Evolutionary conservation across 2,329 filamentous ascomycete genomes (phyloP).

Genomic region (Penicillium sp.): DNA sequence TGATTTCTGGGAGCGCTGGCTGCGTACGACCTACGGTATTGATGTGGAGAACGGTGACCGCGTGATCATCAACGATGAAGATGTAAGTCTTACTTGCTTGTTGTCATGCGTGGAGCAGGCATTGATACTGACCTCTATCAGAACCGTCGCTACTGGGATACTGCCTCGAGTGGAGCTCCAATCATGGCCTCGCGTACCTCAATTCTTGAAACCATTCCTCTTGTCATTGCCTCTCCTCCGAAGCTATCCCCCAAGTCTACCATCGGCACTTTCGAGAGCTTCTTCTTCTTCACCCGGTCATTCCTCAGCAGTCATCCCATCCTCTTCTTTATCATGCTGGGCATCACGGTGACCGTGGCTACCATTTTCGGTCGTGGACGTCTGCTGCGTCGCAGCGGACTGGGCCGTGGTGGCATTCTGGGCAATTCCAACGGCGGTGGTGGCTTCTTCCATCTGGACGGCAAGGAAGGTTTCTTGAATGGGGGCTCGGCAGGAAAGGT

Average conservation of each 20-base stretch:
- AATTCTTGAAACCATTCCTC: slow-evolving; percentile 74
- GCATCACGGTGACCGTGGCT: slow-evolving; percentile 34
- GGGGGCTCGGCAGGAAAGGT: slow-evolving; percentile 47
- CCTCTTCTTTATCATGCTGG: slow-evolving; percentile 41
- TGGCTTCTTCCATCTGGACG: slow-evolving; percentile 50
- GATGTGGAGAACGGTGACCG: slow-evolving; percentile 81
- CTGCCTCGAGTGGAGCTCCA: slow-evolving; percentile 79
- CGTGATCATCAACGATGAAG: slow-evolving; percentile 95
- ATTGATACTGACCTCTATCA: slow-evolving; percentile 35
- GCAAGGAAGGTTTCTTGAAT: slow-evolving; percentile 48
- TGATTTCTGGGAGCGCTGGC: slow-evolving; percentile 95
- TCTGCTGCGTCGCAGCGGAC: slow-evolving; percentile 26
- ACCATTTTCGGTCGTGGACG: slow-evolving; percentile 36
- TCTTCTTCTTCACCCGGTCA: slow-evolving; percentile 47
- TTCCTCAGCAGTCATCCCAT: slow-evolving; percentile 46
- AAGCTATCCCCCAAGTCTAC: slow-evolving; percentile 52
- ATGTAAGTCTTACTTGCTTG: slow-evolving; percentile 61
- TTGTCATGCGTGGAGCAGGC: neutral
- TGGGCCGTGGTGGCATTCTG: slow-evolving; percentile 35
- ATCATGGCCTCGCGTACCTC: slow-evolving; percentile 87
- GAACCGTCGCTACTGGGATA: slow-evolving; percentile 95
- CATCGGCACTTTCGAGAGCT: slow-evolving; percentile 46
- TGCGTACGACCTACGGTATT: slow-evolving; percentile 90
- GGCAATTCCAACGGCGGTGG: slow-evolving; percentile 34
- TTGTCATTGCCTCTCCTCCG: slow-evolving; percentile 49